Conservation (phyloP, 1,284 basidiomycete species). For the Sanghuangporus weigelae region DNA sequence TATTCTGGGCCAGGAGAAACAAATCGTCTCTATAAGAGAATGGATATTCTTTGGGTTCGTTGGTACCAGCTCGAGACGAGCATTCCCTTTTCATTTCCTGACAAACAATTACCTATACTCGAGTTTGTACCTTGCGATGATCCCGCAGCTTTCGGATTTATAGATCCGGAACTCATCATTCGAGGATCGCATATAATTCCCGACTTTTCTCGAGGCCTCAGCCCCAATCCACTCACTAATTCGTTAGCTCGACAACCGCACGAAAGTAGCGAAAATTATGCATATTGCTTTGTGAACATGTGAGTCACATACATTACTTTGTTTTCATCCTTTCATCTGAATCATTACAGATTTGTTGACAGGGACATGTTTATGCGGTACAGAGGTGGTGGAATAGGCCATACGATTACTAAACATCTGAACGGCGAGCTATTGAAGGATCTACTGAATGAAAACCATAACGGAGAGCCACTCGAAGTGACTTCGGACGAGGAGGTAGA, state of each 20-base stretch:
- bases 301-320: conserved; percentile 21
- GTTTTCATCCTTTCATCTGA: conserved; percentile 18
- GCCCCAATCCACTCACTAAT: conserved; percentile 20
- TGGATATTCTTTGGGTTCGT: conserved; percentile 35
- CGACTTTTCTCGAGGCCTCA: conserved; percentile 22
- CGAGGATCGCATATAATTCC: conserved; percentile 13
- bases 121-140: conserved; percentile 7
- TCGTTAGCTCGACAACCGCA: conserved; percentile 23
- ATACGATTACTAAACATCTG: conserved; percentile 11
- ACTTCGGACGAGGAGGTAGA: too few relatives aligned
- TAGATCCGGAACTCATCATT: conserved; percentile 13
- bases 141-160: conserved; percentile 12
- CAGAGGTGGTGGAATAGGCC: conserved; percentile 27
- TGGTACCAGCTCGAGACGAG: conserved; percentile 26
- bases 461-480: too few relatives aligned
- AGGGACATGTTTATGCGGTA: conserved; percentile 32
- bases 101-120: conserved; percentile 20
- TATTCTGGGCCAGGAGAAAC: neutral
- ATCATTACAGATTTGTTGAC: conserved; percentile 29
- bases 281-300: conserved; percentile 31
- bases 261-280: conserved; percentile 29
- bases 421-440: neutral
- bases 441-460: too few relatives aligned
- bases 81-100: neutral
- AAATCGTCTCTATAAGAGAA: conserved; percentile 2